phyloP scores from a whole-genome alignment of 1,139 yeast genomes.

The Meyerozyma athensensis region DNA sequence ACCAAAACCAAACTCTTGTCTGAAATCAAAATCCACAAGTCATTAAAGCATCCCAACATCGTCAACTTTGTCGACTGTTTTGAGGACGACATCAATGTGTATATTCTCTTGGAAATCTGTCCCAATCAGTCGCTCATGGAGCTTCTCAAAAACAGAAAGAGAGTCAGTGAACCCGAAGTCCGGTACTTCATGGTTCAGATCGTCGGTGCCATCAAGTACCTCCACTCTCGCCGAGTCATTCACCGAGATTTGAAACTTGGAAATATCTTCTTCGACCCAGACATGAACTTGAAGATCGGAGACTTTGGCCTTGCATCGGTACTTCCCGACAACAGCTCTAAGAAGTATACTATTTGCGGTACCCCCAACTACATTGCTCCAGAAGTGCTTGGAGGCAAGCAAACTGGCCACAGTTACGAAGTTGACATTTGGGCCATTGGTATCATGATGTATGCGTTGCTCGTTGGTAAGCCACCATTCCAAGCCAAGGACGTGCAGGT shows the following conservation, averaged over 20 bases:
- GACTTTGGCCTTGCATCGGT: constrained; percentile 96
- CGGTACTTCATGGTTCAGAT: constrained; percentile 88
- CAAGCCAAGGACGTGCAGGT: constrained; percentile 93
- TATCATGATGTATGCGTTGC: constrained; percentile 86
- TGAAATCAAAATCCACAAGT: constrained; percentile 92
- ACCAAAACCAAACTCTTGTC: constrained; percentile 84
- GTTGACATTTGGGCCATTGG: constrained; percentile 98
- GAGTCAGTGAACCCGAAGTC: constrained; percentile 86
- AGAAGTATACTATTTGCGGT: constrained; percentile 93
- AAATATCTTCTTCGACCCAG: constrained; percentile 86
- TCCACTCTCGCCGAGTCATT: constrained; percentile 90
- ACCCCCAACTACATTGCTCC: constrained; percentile 98
- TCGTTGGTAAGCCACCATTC: constrained; percentile 94
- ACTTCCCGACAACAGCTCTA: constrained; percentile 57
- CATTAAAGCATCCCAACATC: constrained; percentile 82
- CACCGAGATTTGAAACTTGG: constrained; percentile 95
- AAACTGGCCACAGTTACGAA: constrained; percentile 86
- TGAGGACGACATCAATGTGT: constrained; percentile 91
- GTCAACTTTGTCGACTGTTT: constrained; percentile 92
- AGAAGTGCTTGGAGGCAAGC: constrained; percentile 86
- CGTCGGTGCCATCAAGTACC: constrained; percentile 87
- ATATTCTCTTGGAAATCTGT: constrained; percentile 89
- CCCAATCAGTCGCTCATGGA: constrained; percentile 94
- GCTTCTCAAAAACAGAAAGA: constrained; percentile 75
- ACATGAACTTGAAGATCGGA: constrained; percentile 91